A percentile compares a stretch with the other conserved stretches of the same genome.
phyloP scores from a whole-genome alignment of 2,329 filamentous ascomycete species.

The Chrysoporthe cubensis region DNA sequence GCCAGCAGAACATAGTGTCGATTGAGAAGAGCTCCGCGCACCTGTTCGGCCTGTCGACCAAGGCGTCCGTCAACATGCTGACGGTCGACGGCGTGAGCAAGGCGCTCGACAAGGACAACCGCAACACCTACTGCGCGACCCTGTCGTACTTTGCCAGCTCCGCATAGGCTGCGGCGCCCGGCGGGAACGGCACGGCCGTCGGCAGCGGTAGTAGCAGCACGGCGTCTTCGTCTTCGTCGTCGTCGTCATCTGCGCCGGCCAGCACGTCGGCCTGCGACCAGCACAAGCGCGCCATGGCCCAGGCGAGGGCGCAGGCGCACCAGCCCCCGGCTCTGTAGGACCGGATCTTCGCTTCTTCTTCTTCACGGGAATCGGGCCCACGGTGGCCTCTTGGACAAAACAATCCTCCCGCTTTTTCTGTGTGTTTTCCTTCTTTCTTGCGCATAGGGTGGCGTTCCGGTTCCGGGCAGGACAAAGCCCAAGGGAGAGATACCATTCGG shows the following conservation, averaged over 20 bases:
- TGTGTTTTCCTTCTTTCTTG: conserved; percentile 25
- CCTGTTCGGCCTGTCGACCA: conserved; percentile 73
- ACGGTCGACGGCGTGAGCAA: conserved; percentile 60
- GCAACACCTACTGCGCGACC: conserved; percentile 67
- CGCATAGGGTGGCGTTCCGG: conserved; percentile 25
- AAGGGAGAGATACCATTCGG: conserved; percentile 23
- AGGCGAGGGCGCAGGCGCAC: not conserved
- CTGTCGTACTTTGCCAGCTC: conserved; percentile 54
- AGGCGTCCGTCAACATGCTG: conserved; percentile 76
- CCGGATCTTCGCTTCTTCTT: conserved; percentile 18
- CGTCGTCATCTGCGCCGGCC: not conserved
- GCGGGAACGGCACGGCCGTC: conserved; percentile 3
- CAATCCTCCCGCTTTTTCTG: not conserved
- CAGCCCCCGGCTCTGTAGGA: conserved; percentile 7
- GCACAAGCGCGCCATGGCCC: conserved; percentile 11
- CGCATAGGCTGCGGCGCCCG: conserved; percentile 18
- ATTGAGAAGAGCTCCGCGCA: conserved; percentile 67
- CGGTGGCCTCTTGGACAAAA: conserved; percentile 11
- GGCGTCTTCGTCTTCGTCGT: not conserved
- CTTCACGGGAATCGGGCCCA: conserved; percentile 16
- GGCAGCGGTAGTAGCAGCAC: not conserved
- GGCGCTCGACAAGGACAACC: conserved; percentile 63
- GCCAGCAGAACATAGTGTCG: conserved; percentile 78
- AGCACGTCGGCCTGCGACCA: not conserved
- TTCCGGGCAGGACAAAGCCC: conserved; percentile 2